Percentiles rank a stretch among this genome's conserved stretches.
These are phyloP conservation scores for Microcera coccophila DNA, from an alignment of 2,329 filamentous ascomycete species.

Conservation along the genomic window DNA sequence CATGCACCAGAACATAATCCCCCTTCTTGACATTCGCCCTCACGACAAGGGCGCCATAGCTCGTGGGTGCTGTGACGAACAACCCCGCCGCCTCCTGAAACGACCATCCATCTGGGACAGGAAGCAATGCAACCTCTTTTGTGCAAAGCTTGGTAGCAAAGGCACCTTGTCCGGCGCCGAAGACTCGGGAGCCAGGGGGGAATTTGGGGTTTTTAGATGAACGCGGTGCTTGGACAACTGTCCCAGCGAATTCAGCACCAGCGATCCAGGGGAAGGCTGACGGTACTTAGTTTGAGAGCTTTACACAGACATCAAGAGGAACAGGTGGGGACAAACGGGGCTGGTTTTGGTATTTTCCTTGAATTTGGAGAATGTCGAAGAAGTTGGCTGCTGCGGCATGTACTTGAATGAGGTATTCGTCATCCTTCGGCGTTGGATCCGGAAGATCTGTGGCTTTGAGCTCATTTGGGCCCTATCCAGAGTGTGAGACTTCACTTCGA, in stretches of 20 bases:
- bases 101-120: slow-evolving; percentile 76
- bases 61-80: slow-evolving; percentile 88
- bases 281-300: background rate
- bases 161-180: slow-evolving; percentile 80
- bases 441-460: slow-evolving; percentile 72
- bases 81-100: slow-evolving; percentile 82
- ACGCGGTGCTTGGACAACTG: slow-evolving; percentile 64
- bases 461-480: slow-evolving; percentile 65
- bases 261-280: slow-evolving; percentile 78
- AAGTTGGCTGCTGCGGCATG: slow-evolving; percentile 90
- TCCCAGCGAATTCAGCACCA: slow-evolving; percentile 82
- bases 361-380: slow-evolving; percentile 93
- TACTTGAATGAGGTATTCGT: slow-evolving; percentile 83
- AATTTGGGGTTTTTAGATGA: slow-evolving; percentile 53
- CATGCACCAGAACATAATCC: slow-evolving; percentile 86
- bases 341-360: slow-evolving; percentile 92
- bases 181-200: slow-evolving; percentile 76
- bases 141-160: slow-evolving; percentile 75
- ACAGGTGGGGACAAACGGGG: slow-evolving; percentile 51
- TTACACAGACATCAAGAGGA: background rate
- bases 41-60: slow-evolving; percentile 76
- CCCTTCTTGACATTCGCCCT: slow-evolving; percentile 73
- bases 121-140: slow-evolving; percentile 62
- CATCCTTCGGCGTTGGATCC: slow-evolving; percentile 64
- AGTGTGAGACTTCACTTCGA: background rate